Evolutionary conservation across 306 rosid genomes (phyloP), one percentile per base, ranked within the genome.

Genomic region (Rubus idaeus): DNA sequence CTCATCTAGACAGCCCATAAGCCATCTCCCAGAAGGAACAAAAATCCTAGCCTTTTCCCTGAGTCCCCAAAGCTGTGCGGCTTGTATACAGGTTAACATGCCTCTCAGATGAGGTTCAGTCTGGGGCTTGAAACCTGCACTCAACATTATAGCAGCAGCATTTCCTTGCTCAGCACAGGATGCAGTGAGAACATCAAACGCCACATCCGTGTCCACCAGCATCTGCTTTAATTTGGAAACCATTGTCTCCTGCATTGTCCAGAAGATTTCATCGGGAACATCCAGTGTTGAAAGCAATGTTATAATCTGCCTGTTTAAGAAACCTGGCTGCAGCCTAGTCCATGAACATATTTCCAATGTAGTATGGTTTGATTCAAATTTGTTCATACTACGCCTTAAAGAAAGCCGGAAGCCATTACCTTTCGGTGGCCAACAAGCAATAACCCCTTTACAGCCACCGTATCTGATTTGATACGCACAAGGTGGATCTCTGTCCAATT

Each of bases 281-380:
- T 63, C 68, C 81, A 93, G 79, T 53, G 94, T 76, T 5, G 91
- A 93, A 75, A 93, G 93, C 79, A 93, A 68, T 14, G 90, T 91
- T 81, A 93, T 81, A 60, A 93, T 90, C 89, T 93, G 96, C 77
- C 98, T 79, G 74, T 93, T 93, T 57, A 93, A 89, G 72, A 90
- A 93, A 85, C 94, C 94, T 5, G 98, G 96, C 81, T 93, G 98
- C 82, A 90, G 91, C 76, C 96, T 84, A 60, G 96, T 90, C 98
- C 98, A 93, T 44, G 96, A 69, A 81, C 96, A 93, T 65, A 93
- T 93, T 85, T 93, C 98, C 79, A 93, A 75, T 55, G 70, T 85
- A 13, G 84, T 81, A 81, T 91, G 96, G 40, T 52, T 0, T 0
- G 98, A 90, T 0, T 62, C 8, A 76, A 90, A 93, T 75, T 93